A percentile compares a stretch with the other conserved stretches of the same genome.
phyloP scores from a whole-genome alignment of 805 yeast genomes.

The Yarrowia sp. region DNA sequence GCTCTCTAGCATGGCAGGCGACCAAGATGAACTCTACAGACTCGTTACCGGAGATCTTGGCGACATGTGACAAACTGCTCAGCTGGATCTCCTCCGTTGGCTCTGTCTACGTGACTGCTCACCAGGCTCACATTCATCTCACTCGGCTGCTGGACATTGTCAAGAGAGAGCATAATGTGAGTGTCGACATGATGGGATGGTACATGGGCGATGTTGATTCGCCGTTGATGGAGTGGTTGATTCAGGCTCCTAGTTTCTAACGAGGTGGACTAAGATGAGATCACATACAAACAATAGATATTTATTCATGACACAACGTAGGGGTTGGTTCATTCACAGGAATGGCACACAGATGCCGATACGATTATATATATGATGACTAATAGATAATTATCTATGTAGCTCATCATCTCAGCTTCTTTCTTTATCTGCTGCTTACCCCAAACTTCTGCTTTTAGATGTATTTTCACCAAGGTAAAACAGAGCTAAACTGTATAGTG shows the following conservation, averaged over 20 bases:
- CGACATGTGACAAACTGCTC: slow-evolving; percentile 17
- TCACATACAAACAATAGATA: slow-evolving; percentile 4
- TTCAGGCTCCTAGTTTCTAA: slow-evolving; percentile 21
- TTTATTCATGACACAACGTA: neutral
- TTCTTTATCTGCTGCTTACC: too few relatives aligned
- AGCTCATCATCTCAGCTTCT: too few relatives aligned
- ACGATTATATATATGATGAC: too few relatives aligned
- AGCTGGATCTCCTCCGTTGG: slow-evolving; percentile 25
- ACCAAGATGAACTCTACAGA: slow-evolving; percentile 19
- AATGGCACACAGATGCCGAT: too few relatives aligned
- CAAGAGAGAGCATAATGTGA: slow-evolving; percentile 23
- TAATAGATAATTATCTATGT: too few relatives aligned
- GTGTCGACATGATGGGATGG: slow-evolving; percentile 24
- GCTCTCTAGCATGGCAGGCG: slow-evolving; percentile 26
- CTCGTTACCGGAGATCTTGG: slow-evolving; percentile 17
- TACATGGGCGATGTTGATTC: slow-evolving; percentile 21
- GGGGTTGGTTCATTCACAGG: too few relatives aligned
- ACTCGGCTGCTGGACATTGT: slow-evolving; percentile 13
- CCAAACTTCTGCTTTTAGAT: too few relatives aligned
- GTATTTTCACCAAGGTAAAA: neutral
- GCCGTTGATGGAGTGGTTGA: slow-evolving; percentile 31
- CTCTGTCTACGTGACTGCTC: slow-evolving; percentile 24
- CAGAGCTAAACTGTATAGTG: slow-evolving; percentile 7
- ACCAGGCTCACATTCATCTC: slow-evolving; percentile 14
- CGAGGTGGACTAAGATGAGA: too few relatives aligned